These are phyloP conservation scores for Turnera subulata DNA, from an alignment of 345 rosid genomes.

Conservation along the genomic window DNA sequence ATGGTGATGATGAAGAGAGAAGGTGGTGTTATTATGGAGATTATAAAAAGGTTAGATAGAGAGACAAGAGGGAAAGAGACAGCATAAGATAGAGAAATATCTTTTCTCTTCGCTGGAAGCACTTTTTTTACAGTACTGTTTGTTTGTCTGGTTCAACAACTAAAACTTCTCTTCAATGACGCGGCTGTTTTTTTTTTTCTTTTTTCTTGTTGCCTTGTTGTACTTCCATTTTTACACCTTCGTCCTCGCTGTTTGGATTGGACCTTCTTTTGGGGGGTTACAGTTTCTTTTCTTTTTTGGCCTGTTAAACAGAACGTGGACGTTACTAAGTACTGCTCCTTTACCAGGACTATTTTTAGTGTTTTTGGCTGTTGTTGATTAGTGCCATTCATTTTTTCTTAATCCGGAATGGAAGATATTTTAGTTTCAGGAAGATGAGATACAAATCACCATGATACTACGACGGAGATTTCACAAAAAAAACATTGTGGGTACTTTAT, in stretches of 20 bases:
- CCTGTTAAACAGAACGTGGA: no score
- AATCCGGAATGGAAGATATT: no score
- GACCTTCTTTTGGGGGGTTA: no score
- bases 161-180: constrained; percentile 1
- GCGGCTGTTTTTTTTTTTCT: neutral
- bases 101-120: neutral
- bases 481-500: no score
- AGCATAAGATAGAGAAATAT: neutral
- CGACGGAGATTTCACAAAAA: no score
- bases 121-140: constrained; percentile 1
- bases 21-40: neutral
- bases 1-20: neutral
- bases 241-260: neutral
- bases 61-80: neutral
- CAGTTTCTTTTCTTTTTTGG: no score
- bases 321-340: no score
- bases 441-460: no score
- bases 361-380: no score
- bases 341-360: no score
- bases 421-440: no score
- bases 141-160: constrained; percentile 12
- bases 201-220: neutral
- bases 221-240: constrained; percentile 1
- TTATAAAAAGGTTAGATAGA: neutral
- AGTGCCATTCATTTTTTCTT: no score